Base-by-base conservation (phyloP, 2,329 filamentous ascomycete genomes). In the Dactylellina parvicollis region DNA sequence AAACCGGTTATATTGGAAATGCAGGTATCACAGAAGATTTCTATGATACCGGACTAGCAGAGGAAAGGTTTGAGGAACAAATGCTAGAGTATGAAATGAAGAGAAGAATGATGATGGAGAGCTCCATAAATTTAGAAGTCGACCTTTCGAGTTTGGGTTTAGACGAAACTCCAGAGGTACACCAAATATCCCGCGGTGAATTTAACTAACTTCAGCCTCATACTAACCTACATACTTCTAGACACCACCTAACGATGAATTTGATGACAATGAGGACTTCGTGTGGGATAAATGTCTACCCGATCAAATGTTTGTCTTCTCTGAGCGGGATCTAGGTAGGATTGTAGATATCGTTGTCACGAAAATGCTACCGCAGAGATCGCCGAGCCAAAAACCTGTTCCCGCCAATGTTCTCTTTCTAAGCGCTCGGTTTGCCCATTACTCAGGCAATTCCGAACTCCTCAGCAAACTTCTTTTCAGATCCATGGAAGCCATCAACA, bases 261-360 rank as follows among this genome's bases (percentile, higher is more conserved):
- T 92, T 77, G 92, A 96, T 78, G 93, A 97, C 67, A 88, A 89
- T 65, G 93, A 96, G 78, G 95, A 98, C 75, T 99, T 99, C 78
- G 90, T 97, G 73, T 99, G 95, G 95, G 90, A 90, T 75, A 86
- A 91, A 77, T 99, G 95, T 81, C 84, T 96, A 52, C 92, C 97
- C 79, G 95, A 99, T 80, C 95, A 99, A 80, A 99, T 99, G 95
- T 99, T 99, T 80, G 95, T 99, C 36, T 99, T 99, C 80, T 95
- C 99, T 80, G 94, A 98, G 77, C 90, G 88, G 79, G 94, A 99
- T 79, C 86, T 99, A 56, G 90, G 94, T 69, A 89, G 90, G 69
- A 97, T 99, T 78, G 86, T 99, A 76, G 91, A 96, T 79, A 95
- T 98, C 62, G 89, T 98, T 79, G 96, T 99, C 79, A 98, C 94